Evolutionary conservation across 225 moss, liverwort and hornwort genomes (phyloP), one percentile per base, ranked within the genome.

Genomic region (Bryum argenteum): DNA sequence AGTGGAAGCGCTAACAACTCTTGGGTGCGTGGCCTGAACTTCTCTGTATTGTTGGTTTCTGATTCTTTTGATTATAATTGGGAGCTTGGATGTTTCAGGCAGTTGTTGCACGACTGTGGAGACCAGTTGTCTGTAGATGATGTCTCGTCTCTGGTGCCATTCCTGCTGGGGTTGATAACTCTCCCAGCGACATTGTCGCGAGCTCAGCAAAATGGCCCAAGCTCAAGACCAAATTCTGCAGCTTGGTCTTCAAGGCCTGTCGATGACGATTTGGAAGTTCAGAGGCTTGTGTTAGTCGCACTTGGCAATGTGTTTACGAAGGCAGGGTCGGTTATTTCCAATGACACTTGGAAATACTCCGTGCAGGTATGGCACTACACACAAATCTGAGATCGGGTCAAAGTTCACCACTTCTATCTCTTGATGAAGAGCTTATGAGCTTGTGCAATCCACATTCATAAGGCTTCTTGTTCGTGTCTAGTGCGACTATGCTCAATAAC

Each of bases 21-120:
- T 95, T 56, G 92, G 87, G 95, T 95, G 86, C 70, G 78, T 62
- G 43, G 54, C 65, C 69, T 69, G 10, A 51, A 54, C 57, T 65
- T 71, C 70, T 71, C 48, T n/a, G n/a, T n/a, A 51, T 23, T 41
- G 22, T 43, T 52, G 21, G 23, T 58, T 62, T 67, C 51, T 21
- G 22, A 51, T 43, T 44, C 10, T 26, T n/a, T 44, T 54, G 42
- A 42, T 42, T 26, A 8, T 53, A 7, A 65, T 33, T 69, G 43
- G 51, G 52, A 43, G 10, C 5, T 26, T 55, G 41, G 42, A 10
- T 12, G 43, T 43, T 43, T 43, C 91, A 96, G 95, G 73, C 88
- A 91, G 81, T 79, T 96, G 14, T 72, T 91, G 57, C 95, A 90
- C 68, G 95, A 91, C 73, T 59, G 78, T 65, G 93, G 91, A 58